A percentile compares a stretch with the other conserved stretches of the same genome.
Conservation (phyloP, 352 stramenopile genomes). For the Globisporangium orthogonon region DNA sequence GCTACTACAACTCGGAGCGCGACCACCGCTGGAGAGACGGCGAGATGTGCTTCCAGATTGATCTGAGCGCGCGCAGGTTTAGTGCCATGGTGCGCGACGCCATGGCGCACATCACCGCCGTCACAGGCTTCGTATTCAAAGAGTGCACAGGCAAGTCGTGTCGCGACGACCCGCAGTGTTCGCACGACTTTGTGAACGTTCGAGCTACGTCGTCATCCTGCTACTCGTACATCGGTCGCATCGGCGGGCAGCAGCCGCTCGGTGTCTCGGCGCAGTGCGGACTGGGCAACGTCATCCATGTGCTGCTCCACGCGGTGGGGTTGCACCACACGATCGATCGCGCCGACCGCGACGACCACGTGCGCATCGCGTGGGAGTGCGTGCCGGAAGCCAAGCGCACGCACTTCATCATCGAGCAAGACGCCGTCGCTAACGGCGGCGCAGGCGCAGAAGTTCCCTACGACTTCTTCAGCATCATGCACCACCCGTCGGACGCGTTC, state of each 20-base stretch:
- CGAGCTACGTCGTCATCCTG: conserved; percentile 48
- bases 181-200: conserved; percentile 60
- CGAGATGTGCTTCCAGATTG: conserved; percentile 63
- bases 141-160: conserved; percentile 47
- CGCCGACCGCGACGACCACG: conserved; percentile 63
- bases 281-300: conserved; percentile 72
- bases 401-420: conserved; percentile 62
- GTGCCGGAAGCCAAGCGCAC: conserved; percentile 53
- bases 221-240: conserved; percentile 72
- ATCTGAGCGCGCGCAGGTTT: conserved; percentile 33
- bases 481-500: conserved; percentile 66
- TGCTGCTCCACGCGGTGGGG: conserved; percentile 67
- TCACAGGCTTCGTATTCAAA: conserved; percentile 62
- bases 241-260: conserved; percentile 56
- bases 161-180: conserved; percentile 31
- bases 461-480: conserved; percentile 86
- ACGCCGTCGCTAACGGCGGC: conserved; percentile 6
- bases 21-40: conserved; percentile 67
- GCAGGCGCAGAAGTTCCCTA: conserved; percentile 35
- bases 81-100: conserved; percentile 35
- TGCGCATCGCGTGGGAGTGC: conserved; percentile 79
- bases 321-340: conserved; percentile 70
- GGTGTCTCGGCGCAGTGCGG: conserved; percentile 67
- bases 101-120: conserved; percentile 50
- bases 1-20: conserved; percentile 75